Conservation (phyloP, 1,284 basidiomycete species). For the Phellopilus nigrolimitatus region DNA sequence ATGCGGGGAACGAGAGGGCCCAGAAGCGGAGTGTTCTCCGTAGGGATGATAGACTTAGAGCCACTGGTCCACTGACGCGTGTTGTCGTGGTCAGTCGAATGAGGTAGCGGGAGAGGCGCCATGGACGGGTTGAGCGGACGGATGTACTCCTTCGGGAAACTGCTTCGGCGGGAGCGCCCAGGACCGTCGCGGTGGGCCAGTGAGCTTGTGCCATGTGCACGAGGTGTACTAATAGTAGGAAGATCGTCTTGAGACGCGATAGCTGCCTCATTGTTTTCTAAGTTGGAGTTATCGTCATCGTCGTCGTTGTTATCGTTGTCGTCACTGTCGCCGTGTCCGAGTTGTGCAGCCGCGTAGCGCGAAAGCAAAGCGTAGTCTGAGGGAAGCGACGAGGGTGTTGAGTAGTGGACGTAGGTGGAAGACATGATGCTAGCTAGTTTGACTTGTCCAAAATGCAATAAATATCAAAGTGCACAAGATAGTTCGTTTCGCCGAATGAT, state of each 20-base stretch:
- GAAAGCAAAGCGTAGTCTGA: constrained; percentile 60
- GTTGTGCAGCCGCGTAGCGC: constrained; percentile 35
- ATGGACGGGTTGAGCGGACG: constrained; percentile 32
- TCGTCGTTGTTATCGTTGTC: constrained; percentile 18
- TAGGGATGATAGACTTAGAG: constrained; percentile 24
- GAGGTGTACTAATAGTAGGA: no score
- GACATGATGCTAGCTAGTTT: constrained; percentile 31
- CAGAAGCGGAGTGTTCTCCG: constrained; percentile 51
- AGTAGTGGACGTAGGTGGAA: constrained; percentile 45
- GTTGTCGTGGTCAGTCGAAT: constrained; percentile 26
- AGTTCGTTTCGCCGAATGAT: no score
- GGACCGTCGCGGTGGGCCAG: constrained; percentile 5
- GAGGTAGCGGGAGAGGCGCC: constrained; percentile 29
- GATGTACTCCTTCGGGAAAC: constrained; percentile 32
- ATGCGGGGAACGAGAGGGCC: constrained; percentile 45
- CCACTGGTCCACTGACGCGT: constrained; percentile 20
- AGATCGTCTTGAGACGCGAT: no score
- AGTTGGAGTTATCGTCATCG: constrained; percentile 2
- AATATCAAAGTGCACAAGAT: no score
- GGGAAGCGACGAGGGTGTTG: constrained; percentile 50
- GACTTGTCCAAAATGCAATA: no score
- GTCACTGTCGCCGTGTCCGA: constrained; percentile 13
- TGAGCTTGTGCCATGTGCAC: no score
- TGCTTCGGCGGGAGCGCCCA: constrained; percentile 27
- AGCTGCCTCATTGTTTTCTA: background rate